phyloP scores from a whole-genome alignment of 2,329 filamentous ascomycete genomes.

The Aspergillus clavatus region DNA sequence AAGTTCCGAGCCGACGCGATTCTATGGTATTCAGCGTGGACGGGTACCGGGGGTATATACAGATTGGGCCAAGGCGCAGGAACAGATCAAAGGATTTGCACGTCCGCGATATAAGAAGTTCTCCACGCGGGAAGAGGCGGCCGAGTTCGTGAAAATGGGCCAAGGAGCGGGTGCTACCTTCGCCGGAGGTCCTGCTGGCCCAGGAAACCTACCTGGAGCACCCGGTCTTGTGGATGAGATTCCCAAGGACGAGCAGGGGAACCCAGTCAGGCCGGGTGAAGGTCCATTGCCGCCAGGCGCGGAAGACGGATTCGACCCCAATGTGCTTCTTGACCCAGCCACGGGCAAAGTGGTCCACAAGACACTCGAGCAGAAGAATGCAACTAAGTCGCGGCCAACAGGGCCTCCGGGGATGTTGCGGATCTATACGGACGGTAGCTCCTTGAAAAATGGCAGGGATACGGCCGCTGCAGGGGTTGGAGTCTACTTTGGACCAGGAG shows the following conservation, averaged over 20 bases:
- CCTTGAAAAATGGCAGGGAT: constrained; percentile 53
- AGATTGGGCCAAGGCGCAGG: constrained; percentile 64
- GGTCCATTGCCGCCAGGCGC: constrained; percentile 53
- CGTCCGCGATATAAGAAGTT: constrained; percentile 67
- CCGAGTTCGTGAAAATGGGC: constrained; percentile 62
- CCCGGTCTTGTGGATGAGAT: constrained; percentile 39
- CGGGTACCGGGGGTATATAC: constrained; percentile 58
- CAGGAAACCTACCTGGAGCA: constrained; percentile 32
- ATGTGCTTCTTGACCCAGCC: constrained; percentile 50
- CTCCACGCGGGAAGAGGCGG: constrained; percentile 63
- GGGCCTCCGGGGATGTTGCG: constrained; percentile 49
- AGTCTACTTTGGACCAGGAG: constrained; percentile 59
- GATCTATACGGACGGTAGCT: constrained; percentile 62
- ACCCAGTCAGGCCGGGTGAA: constrained; percentile 48
- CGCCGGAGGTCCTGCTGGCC: constrained; percentile 24
- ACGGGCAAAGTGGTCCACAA: constrained; percentile 55
- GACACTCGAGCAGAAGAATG: constrained; percentile 46
- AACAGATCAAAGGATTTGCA: constrained; percentile 69
- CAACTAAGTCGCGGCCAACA: constrained; percentile 42
- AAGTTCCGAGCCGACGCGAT: constrained; percentile 43
- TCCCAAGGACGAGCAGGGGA: constrained; percentile 41
- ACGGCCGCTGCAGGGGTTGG: constrained; percentile 58
- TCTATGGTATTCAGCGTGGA: constrained; percentile 57
- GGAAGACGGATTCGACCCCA: constrained; percentile 59
- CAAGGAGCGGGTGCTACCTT: constrained; percentile 22